Evolutionary conservation across 306 rosid genomes (phyloP), one percentile per base, ranked within the genome.

Genomic region (Inga oerstediana): DNA sequence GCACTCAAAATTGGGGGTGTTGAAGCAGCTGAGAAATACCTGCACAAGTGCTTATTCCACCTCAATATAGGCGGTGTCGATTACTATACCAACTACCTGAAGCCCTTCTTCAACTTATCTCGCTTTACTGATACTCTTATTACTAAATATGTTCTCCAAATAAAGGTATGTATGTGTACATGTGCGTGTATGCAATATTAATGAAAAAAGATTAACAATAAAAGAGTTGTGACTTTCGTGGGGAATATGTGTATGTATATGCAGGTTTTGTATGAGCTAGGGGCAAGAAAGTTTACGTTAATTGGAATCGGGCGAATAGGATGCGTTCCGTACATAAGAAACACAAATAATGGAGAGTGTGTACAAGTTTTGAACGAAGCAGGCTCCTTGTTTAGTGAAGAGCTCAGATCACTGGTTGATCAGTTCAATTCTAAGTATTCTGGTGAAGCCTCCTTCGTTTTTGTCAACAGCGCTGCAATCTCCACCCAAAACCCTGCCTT

Each of bases 401-500:
- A 77, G 16, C 90, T 92, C 19, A 49, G 7, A 80, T 48, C 77
- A 15, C 69, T 84, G 0, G 87, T 91, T 17, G 16, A 69, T 56
- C 46, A 46, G 4, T 72, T 84, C 39, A 91, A 91, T 30, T 32
- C 66, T 7, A 3, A 64, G 1, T 66, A 1, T 13, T 17, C 34
- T 10, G 66, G 32, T 5, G 17, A 15, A 1, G 72, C 72, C 72
- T 4, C 81, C 32, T 87, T 27, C 30, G 30, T 27, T 27, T 27
- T 27, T 27, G 30, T 27, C 30, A 27, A 27, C 30, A 27, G 30
- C 30, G 1, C 30, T 27, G 30, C 30, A 27, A 27, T 27, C 30
- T 27, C 30, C 1, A 27, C 30, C 30, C 30, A 27, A 27, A 27
- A 27, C 30, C 30, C 30, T 27, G 30, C 30, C 30, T 27, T 27